Evolutionary conservation across 805 yeast genomes (phyloP), one percentile per base, ranked within the genome.

Genomic region (Komagataella mondaviorum): DNA sequence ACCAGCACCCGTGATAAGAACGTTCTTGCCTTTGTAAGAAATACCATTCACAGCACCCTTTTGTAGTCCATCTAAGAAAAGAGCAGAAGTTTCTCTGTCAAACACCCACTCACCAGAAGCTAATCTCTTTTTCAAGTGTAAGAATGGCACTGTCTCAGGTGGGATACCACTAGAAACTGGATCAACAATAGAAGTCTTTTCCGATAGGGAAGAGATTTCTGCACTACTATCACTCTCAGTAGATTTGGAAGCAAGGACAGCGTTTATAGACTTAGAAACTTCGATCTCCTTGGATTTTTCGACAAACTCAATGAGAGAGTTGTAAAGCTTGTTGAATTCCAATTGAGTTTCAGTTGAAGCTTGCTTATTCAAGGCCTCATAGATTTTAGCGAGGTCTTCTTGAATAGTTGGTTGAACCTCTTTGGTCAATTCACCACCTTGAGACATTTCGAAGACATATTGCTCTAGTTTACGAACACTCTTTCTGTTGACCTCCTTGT

Each of bases 1-100:
- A 76, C 99, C 99, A 50, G 98, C 98, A 76, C 99, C 99, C 49
- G 99, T 93, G 58, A 93, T 76, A 62, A 93, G 78, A 50, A 90
- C 96, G 59, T 83, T 82, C 70, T 89, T 93, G 67, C 81, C 88
- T 67, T 83, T 81, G 75, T 83, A 93, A 45, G 96, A 79, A 52
- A 89, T 78, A 73, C 99, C 99, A 61, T 90, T 93, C 57, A 88
- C 80, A 43, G 99, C 97, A 66, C 95, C 96, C 55, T 78, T 77
- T 72, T 93, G 98, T 64, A 93, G 81, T 53, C 93, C 95, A 65
- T 88, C 90, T 67, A 93, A 78, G 71, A 85, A 93, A 46, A 73
- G 62, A 44, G 90, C 75, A 44, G 99, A 83, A 56, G 87, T 75
- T 57, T 75, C 73, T 62, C 83, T 81, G 70, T 88, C 93, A 68